Evolutionary conservation across 23 red algal genomes (phyloP), one percentile per base, ranked within the genome.

Genomic region (Porphyridium purpureum): DNA sequence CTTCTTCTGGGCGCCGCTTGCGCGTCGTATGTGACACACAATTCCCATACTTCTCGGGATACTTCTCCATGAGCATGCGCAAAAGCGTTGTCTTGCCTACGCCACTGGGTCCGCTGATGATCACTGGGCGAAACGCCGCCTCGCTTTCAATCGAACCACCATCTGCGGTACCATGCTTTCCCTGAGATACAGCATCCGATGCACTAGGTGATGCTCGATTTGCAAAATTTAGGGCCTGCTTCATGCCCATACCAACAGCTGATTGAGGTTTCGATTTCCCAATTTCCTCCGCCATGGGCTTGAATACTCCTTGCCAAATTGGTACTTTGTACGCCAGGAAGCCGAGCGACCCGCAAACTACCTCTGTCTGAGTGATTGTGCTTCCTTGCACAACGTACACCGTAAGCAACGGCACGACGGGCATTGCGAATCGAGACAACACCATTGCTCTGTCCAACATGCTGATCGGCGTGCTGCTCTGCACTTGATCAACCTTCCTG

Each of bases 61-160:
- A 82, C 42, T 78, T 66, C 26, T 64, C 58, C 35, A 86, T 52
- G 27, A 98, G 65, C 21, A 54, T 44, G 21, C 60, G 54, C 36
- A 98, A 80, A 47, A 98, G 63, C 9, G 80, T 81, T n/a, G 64
- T 63, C 29, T 98, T 98, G 21, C 90, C 90, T 0, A 82, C 90
- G 17, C 90, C 90, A 2, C 71, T 80, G 1, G 80, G 81, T 7
- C 90, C 90, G 17, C 33, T 50, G 24, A 62, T 44, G n/a, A 62
- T 47, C 31, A 62, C 57, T 2, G 35, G 7, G 1, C 17, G 29
- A 33, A 32, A 55, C 47, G 24, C 27, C 23, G 4, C 4, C 23
- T 44, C 38, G 38, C n/a, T 44, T 44, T 44, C 14, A n/a, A 14
- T 44, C 38, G 38, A 44, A 14, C n/a, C 38, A 44, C 14, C 38